Conservation (phyloP, 2,329 filamentous ascomycete genomes). For the Juglanconis oblonga region DNA sequence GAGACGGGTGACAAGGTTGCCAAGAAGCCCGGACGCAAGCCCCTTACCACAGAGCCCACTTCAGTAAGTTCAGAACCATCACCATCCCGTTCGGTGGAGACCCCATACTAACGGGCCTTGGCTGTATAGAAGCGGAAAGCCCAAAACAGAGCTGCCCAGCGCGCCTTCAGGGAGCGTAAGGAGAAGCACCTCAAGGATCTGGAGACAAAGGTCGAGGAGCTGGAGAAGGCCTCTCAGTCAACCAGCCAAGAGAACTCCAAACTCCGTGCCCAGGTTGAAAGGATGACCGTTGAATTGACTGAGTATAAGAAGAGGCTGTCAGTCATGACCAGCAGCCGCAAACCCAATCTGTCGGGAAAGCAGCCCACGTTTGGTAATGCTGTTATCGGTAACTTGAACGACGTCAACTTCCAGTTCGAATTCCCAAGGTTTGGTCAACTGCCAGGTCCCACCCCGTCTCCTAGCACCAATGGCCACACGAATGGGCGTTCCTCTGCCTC, state of each 20-base stretch:
- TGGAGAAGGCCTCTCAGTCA: constrained; percentile 79
- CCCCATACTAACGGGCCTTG: constrained; percentile 25
- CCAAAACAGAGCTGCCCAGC: constrained; percentile 88
- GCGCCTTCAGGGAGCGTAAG: constrained; percentile 91
- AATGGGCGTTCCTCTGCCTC: constrained; percentile 18
- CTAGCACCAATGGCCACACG: constrained; percentile 21
- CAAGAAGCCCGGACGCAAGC: constrained; percentile 97
- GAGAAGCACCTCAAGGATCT: constrained; percentile 86
- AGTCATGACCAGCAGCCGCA: constrained; percentile 40
- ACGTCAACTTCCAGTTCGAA: constrained; percentile 89
- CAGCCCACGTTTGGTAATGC: constrained; percentile 47
- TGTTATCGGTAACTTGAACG: constrained; percentile 59
- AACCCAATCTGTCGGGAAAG: constrained; percentile 21
- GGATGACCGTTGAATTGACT: constrained; percentile 77
- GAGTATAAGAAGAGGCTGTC: constrained; percentile 89
- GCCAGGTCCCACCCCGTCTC: constrained; percentile 39
- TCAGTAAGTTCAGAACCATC: constrained; percentile 64
- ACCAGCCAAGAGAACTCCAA: constrained; percentile 82
- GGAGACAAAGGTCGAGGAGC: constrained; percentile 71
- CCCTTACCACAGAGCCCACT: constrained; percentile 89
- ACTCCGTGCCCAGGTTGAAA: constrained; percentile 83
- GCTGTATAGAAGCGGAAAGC: constrained; percentile 80
- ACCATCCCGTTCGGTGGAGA: too few relatives aligned
- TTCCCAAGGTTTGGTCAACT: constrained; percentile 90
- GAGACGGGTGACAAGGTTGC: constrained; percentile 81